Base-by-base conservation (phyloP, 208 protist species). In the Trypanosoma cruzi region DNA sequence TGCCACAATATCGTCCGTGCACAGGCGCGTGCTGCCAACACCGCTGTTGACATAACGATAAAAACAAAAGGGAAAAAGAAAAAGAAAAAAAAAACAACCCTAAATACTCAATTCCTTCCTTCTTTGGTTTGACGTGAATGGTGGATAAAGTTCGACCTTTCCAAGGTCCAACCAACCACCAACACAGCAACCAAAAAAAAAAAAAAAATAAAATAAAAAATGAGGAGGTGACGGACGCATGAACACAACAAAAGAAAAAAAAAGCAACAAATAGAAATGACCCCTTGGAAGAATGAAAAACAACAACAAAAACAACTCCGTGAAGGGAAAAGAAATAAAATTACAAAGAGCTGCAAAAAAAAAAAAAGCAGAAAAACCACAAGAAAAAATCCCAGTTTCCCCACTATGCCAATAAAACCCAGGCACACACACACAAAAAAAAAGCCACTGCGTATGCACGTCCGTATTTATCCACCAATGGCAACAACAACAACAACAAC, bases 1-100 rank as follows among this genome's bases (percentile, higher is more conserved):
- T 91, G 64, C 59, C 85, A 91, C n/a, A 95, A 80, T 63, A 95
- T 71, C 18, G 85, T 93, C 29, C 63, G 68, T 2, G 87, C 90
- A 54, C 85, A 91, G 16, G 70, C 77, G 18, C 81, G 77, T 14
- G 85, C 87, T 1, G 87, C 84, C 34, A 63, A 57, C 40, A 93
- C 79, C 14, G 90, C 88, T 29, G 82, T 42, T 4, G 73, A 57
- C 75, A 80, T 80, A 31, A 5, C 2, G 53, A 36, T n/a, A 11
- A 18, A 44, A 44, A 14, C n/a, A n/a, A n/a, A n/a, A 36, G 53
- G 16, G 29, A 44, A 44, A 14, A n/a, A n/a, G n/a, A n/a, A n/a
- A n/a, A n/a, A n/a, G n/a, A n/a, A n/a, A n/a, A n/a, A n/a, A n/a
- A n/a, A n/a, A n/a, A n/a, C n/a, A n/a, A n/a, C n/a, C n/a, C n/a